Conservation (phyloP, 805 yeast genomes). For the Kodamaea laetipori region DNA sequence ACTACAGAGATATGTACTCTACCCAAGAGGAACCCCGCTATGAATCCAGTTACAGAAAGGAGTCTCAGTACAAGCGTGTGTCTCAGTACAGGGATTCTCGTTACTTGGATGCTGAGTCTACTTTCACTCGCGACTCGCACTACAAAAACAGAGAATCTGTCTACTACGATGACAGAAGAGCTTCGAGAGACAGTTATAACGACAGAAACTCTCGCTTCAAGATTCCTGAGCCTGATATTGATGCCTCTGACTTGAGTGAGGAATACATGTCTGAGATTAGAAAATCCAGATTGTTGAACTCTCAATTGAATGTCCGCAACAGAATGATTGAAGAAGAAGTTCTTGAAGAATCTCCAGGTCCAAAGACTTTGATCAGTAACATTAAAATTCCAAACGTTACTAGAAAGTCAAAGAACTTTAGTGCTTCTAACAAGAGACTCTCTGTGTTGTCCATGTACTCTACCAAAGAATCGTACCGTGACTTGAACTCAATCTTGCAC, state of each 20-base stretch:
- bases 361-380: conserved; percentile 56
- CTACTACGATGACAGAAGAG: conserved; percentile 30
- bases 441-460: conserved; percentile 75
- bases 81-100: conserved; percentile 14
- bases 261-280: conserved; percentile 49
- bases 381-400: conserved; percentile 72
- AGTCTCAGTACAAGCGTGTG: conserved; percentile 11
- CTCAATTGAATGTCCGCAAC: conserved; percentile 35
- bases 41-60: neutral
- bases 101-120: conserved; percentile 6
- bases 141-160: conserved; percentile 33
- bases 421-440: conserved; percentile 64
- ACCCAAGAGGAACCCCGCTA: conserved; percentile 4
- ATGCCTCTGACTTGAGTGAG: conserved; percentile 38
- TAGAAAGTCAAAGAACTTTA: conserved; percentile 63
- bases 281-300: conserved; percentile 45
- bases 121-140: conserved; percentile 1
- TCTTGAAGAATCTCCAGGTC: conserved; percentile 28
- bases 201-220: conserved; percentile 24
- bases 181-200: conserved; percentile 24
- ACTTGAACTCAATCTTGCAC: conserved; percentile 47
- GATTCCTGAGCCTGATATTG: conserved; percentile 41
- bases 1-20: neutral
- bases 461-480: conserved; percentile 63
- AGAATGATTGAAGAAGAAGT: conserved; percentile 7